Percentiles rank a stretch among this genome's conserved stretches.
Conservation (phyloP, 345 rosid species). For the Nephelium lappaceum region DNA sequence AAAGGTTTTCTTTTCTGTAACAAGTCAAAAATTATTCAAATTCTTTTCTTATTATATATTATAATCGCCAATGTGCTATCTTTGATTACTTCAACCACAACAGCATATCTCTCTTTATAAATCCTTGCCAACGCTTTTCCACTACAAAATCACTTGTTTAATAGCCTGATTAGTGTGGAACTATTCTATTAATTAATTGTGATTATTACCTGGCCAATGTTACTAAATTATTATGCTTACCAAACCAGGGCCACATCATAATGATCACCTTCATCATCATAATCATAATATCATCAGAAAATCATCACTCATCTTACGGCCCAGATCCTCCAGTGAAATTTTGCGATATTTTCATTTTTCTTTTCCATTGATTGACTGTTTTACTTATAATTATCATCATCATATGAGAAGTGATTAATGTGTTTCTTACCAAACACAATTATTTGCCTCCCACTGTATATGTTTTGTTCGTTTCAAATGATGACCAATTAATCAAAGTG, state of each 20-base stretch:
- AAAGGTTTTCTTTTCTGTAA: background rate
- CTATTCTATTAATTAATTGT: background rate
- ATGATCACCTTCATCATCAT: slow-evolving; percentile 10
- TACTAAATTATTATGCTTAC: slow-evolving; percentile 31
- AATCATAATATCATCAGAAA: slow-evolving; percentile 10
- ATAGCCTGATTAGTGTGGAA: background rate
- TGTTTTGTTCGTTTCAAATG: slow-evolving; percentile 23
- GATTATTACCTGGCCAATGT: slow-evolving; percentile 5
- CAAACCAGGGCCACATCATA: slow-evolving; percentile 23
- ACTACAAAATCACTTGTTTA: slow-evolving; percentile 1
- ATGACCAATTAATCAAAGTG: slow-evolving; percentile 7
- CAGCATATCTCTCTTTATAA: background rate
- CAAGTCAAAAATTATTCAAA: slow-evolving; percentile 13
- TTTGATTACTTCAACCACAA: background rate
- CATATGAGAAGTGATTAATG: slow-evolving; percentile 23
- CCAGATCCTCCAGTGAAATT: slow-evolving; percentile 9
- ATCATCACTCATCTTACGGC: slow-evolving; percentile 23
- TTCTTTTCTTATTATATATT: background rate
- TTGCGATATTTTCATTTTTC: background rate
- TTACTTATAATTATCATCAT: slow-evolving; percentile 18
- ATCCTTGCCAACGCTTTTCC: slow-evolving; percentile 2
- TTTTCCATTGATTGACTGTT: background rate
- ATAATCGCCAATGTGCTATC: background rate
- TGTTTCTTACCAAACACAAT: slow-evolving; percentile 38
- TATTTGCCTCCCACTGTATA: slow-evolving; percentile 8